Conservation (phyloP, 148 eudicot species). For the Pouteria glomerata region DNA sequence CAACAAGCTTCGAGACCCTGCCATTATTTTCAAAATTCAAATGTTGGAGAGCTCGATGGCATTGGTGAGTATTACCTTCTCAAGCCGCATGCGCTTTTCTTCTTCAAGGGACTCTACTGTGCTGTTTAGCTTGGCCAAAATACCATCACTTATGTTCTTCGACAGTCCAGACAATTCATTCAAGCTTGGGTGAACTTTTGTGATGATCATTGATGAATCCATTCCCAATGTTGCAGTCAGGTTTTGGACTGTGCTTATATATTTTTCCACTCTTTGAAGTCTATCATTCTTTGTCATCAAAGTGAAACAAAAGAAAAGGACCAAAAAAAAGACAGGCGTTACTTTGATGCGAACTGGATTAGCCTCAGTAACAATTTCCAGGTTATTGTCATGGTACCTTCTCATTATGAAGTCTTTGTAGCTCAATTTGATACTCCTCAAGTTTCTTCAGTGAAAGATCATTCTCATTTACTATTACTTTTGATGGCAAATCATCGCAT, state of each 20-base stretch:
- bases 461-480: conserved; percentile 59
- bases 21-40: neutral
- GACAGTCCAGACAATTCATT: conserved; percentile 76
- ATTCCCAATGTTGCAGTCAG: conserved; percentile 68
- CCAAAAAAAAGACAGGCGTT: neutral
- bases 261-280: conserved; percentile 69
- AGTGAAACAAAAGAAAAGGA: too few relatives aligned
- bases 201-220: conserved; percentile 77
- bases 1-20: neutral
- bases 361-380: neutral
- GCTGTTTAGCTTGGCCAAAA: conserved; percentile 67
- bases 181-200: conserved; percentile 93
- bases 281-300: conserved; percentile 55
- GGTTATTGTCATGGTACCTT: conserved; percentile 48
- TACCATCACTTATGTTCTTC: conserved; percentile 75
- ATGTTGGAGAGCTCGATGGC: neutral
- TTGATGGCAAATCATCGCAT: conserved; percentile 49
- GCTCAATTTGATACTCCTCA: conserved; percentile 82
- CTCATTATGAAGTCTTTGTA: conserved; percentile 72
- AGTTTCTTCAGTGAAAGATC: conserved; percentile 86
- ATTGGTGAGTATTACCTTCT: conserved; percentile 51
- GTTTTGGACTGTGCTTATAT: conserved; percentile 50
- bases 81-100: conserved; percentile 67
- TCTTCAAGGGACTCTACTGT: conserved; percentile 71
- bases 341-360: neutral